Conservation (phyloP, 441 rosid species). For the Sinapis alba region DNA sequence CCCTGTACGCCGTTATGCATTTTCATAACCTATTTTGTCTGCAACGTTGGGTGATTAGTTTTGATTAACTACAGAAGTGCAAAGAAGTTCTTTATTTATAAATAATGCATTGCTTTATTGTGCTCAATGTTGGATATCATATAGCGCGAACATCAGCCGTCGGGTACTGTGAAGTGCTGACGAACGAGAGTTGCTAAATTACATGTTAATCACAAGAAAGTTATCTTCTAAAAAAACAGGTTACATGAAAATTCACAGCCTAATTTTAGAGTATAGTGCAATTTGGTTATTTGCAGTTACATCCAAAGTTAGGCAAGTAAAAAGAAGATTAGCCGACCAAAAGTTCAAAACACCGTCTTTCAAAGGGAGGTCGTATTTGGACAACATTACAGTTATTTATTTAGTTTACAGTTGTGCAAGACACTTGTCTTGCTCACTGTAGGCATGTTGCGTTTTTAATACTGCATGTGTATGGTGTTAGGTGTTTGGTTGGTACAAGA, state of each 20-base stretch:
- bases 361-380: background rate
- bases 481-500: conserved; percentile 3
- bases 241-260: background rate
- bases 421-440: background rate
- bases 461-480: conserved; percentile 6
- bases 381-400: background rate
- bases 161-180: background rate
- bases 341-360: background rate
- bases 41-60: background rate
- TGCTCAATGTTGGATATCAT: background rate
- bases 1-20: background rate
- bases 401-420: background rate
- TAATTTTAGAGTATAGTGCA: background rate
- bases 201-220: background rate
- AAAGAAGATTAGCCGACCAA: background rate
- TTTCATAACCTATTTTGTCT: background rate
- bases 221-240: background rate
- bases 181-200: background rate
- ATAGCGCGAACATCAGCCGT: background rate
- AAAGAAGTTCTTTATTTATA: background rate
- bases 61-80: background rate
- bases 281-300: background rate
- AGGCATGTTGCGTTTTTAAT: background rate
- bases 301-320: background rate
- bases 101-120: background rate